These are phyloP conservation scores for Porodaedalea pini DNA, from an alignment of 1,284 basidiomycete genomes.

Conservation along the genomic window DNA sequence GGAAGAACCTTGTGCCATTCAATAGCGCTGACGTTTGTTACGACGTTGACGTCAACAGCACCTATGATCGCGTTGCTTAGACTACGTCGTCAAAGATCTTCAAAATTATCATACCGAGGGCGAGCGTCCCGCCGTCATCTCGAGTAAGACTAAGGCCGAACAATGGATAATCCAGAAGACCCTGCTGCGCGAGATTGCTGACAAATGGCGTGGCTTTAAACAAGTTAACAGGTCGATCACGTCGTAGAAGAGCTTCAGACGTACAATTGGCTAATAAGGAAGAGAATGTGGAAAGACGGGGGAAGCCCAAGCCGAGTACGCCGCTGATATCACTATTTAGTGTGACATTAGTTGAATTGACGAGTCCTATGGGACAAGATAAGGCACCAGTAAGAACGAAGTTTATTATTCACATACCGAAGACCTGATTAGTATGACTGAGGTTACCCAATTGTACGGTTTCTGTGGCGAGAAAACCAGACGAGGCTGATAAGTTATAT, in stretches of 20 bases:
- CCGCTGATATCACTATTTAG: conserved; percentile 64
- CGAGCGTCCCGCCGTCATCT: conserved; percentile 56
- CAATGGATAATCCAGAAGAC: conserved; percentile 65
- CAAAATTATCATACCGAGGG: conserved; percentile 46
- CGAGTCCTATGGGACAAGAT: conserved; percentile 30
- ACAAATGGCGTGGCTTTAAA: conserved; percentile 66
- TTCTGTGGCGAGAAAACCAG: conserved; percentile 68
- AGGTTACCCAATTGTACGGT: conserved; percentile 55
- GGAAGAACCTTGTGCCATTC: conserved; percentile 72
- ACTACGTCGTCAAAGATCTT: conserved; percentile 1
- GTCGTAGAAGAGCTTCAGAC: conserved; percentile 24
- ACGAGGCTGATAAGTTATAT: conserved; percentile 28
- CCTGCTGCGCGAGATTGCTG: conserved; percentile 54
- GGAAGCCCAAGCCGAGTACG: conserved; percentile 69
- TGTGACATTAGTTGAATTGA: conserved; percentile 58
- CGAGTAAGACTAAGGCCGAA: conserved; percentile 65
- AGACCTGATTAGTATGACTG: conserved; percentile 53
- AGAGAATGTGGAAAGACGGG: conserved; percentile 62
- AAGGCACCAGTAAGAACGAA: conserved; percentile 7
- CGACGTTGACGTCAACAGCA: conserved; percentile 66
- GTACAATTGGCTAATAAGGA: conserved; percentile 47
- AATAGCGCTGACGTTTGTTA: conserved; percentile 54
- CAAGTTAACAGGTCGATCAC: background rate
- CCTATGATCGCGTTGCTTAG: conserved; percentile 39
- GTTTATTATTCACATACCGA: conserved; percentile 47